Base-by-base conservation (phyloP, 148 eudicot genomes). In the Gaultheria prostrata region DNA sequence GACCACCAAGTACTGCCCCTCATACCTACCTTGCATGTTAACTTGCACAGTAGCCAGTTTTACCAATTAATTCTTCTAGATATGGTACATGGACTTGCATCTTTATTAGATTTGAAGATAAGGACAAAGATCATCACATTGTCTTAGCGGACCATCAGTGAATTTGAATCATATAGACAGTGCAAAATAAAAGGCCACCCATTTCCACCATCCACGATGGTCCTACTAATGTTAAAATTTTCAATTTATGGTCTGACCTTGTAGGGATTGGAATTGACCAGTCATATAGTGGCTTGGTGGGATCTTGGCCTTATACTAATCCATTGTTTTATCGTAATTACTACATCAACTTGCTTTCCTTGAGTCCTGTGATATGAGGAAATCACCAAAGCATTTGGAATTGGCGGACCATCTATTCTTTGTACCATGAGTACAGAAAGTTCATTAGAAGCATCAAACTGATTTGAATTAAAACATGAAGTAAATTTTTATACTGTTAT, bases 21-120 rank as follows among this genome's bases (percentile, higher is more conserved):
- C 92, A 88, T 85, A 77, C 89, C 90, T 82, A 49, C 80, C 81
- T 80, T 80, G 72, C 86, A 83, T 65, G 56, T 57, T 63, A 39
- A 61, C 71, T 39, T 80, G 10, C 53, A 83, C 74, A 76, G 73
- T 82, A 83, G 65, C 75, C 49, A 43, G 5, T 69, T 81, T 48
- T n/a, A 6, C 6, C 32, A 20, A 43, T 59, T 59, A 59, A 59
- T n/a, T 61, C 4, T 17, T 39, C 69, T 83, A n/a, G 61, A 76
- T 57, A 76, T 20, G 30, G 11, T 57, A 72, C 49, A 67, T 53
- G 32, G 43, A 32, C 18, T 82, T 59, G 73, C 53, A 59, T 54
- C 26, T 57, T 5, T 21, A 32, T 28, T 83, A 18, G 56, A 28
- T 51, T 49, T 82, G 74, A 83, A 49, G 18, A 56, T 32, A 21